Base-by-base conservation (phyloP, 805 yeast species). In the Wickerhamomyces bisporus region DNA sequence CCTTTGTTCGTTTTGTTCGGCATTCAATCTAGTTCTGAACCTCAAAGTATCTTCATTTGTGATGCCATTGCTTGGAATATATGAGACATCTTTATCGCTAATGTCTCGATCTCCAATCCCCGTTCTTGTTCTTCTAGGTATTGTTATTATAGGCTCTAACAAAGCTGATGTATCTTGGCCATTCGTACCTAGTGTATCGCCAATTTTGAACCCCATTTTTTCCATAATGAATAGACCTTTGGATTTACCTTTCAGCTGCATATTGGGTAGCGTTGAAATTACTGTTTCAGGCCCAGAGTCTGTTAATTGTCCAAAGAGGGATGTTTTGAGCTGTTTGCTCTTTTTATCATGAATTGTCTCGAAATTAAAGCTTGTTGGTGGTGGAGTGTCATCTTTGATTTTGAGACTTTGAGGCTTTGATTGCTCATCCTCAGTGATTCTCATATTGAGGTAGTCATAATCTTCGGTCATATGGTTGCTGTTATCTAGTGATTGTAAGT, bases 161-260 rank as follows among this genome's bases (percentile, higher is more conserved):
- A 59, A 19, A 0, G 61, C 63, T 5, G 48, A 45, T 17, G 43
- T 23, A 23, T 47, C 39, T 11, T 39, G n/a, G 19, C 33, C 42
- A 12, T 49, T 40, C 17, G 36, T 45, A 0, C 81, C 80, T 14
- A 75, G 53, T 0, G 65, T 48, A 19, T 66, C 61, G 15, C 80
- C 81, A 3, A 66, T 50, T 38, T 60, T 65, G 49, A 65, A 78
- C 1, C 83, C 84, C 83, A 78, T 77, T 45, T 64, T 71, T 45
- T 64, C 61, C 83, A 78, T 76, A 43, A 77, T 75, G 6, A 64
- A 47, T 18, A 73, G 58, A 0, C 77, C 80, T 34, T 65, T 60
- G 0, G 75, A 70, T 34, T 61, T 57, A 6, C 14, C 27, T n/a
- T 18, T 34, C 11, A 36, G 15, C 2, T 38, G 42, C 2, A 6